Evolutionary conservation across 345 rosid species (phyloP).

Genomic region (Arabidopsis thaliana): TAIR10.1 NC_003070.9:18254501-18255000

Average conservation of each 20-base stretch:
- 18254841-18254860: slow-evolving; percentile 59
- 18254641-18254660: slow-evolving; percentile 98
- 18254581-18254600: slow-evolving; percentile 44
- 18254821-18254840: slow-evolving; percentile 39
- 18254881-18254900: slow-evolving; percentile 95
- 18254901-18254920: slow-evolving; percentile 68
- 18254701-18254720: slow-evolving; percentile 80
- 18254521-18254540: slow-evolving; percentile 30
- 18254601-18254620: slow-evolving; percentile 59
- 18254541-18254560: slow-evolving; percentile 28
- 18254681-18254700: slow-evolving; percentile 94
- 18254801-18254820: slow-evolving; percentile 29
- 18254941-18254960: slow-evolving; percentile 90
- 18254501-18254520: slow-evolving; percentile 19
- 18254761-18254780: slow-evolving; percentile 95
- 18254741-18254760: slow-evolving; percentile 85
- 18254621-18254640: slow-evolving; percentile 97
- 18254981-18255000: slow-evolving; percentile 98
- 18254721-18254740: slow-evolving; percentile 88
- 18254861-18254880: slow-evolving; percentile 93
- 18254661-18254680: slow-evolving; percentile 97
- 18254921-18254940: slow-evolving; percentile 92
- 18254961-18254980: slow-evolving; percentile 97
- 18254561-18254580: slow-evolving; percentile 36
- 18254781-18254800: slow-evolving; percentile 29